Evolutionary conservation across 225 moss, liverwort and hornwort species (phyloP).

Genomic region (Neckera pumila): DNA sequence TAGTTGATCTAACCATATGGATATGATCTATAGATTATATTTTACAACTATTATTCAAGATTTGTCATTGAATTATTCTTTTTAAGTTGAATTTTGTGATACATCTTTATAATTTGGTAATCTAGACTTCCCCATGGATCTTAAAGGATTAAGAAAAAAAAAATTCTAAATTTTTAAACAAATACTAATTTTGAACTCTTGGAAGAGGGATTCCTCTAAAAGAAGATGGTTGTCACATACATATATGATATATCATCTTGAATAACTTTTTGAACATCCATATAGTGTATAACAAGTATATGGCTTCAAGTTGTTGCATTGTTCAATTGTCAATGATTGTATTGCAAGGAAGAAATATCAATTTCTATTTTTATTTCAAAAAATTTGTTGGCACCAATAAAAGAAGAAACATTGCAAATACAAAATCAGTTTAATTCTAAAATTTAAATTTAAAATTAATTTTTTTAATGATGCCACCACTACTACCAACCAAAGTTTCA

Average conservation of each 20-base stretch:
- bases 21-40: not conserved
- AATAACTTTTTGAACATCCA: not conserved
- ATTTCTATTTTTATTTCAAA: not conserved
- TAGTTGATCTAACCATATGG: not conserved
- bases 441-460: no score
- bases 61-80: accelerated
- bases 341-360: not conserved
- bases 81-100: not conserved
- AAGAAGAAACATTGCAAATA: not conserved
- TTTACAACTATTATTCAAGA: not conserved
- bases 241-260: not conserved
- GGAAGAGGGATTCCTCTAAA: accelerated
- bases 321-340: not conserved
- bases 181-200: not conserved
- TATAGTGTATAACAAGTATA: no score
- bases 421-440: not conserved
- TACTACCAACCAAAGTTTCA: not conserved
- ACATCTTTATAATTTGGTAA: not conserved
- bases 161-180: not conserved
- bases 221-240: not conserved
- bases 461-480: accelerated
- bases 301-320: no score
- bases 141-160: not conserved
- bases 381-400: accelerated
- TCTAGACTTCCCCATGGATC: accelerated